Conservation (phyloP, 169 alveolate genomes). For the Cryptosporidium parvum region DNA sequence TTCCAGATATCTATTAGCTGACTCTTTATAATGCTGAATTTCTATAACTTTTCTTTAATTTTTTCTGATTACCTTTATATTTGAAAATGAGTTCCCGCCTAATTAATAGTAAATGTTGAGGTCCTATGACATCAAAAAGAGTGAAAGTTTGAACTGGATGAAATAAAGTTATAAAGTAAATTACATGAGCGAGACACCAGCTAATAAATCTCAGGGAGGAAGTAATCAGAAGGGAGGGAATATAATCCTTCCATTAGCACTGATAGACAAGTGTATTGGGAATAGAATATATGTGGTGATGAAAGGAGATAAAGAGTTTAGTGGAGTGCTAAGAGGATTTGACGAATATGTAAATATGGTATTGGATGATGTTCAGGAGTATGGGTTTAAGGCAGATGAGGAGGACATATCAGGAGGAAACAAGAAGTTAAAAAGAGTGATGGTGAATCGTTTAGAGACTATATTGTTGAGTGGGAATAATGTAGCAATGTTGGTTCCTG, state of each 20-base stretch:
- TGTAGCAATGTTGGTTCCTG: slow-evolving; percentile 88
- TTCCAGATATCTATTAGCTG: not conserved
- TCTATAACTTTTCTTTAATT: not conserved
- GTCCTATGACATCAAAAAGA: not conserved
- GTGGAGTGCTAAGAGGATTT: slow-evolving; percentile 92
- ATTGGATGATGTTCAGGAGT: slow-evolving; percentile 88
- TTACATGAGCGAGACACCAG: slow-evolving; percentile 34
- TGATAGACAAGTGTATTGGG: slow-evolving; percentile 94
- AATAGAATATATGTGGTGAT: slow-evolving; percentile 91
- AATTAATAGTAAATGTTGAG: not conserved
- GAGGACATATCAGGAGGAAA: slow-evolving; percentile 78
- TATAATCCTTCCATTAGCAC: slow-evolving; percentile 91
- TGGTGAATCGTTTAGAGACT: slow-evolving; percentile 84
- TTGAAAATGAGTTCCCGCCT: not conserved
- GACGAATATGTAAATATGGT: slow-evolving; percentile 96
- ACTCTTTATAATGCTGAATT: not conserved
- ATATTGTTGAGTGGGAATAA: slow-evolving; percentile 86
- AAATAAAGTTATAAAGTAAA: not conserved
- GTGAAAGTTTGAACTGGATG: not conserved
- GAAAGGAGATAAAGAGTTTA: slow-evolving; percentile 87
- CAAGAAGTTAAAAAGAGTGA: slow-evolving; percentile 63
- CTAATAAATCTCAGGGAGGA: slow-evolving; percentile 25
- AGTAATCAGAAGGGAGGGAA: slow-evolving; percentile 78
- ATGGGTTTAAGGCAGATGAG: slow-evolving; percentile 79
- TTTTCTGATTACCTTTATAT: not conserved